Evolutionary conservation across 2,329 filamentous ascomycete genomes (phyloP), one percentile per base, ranked within the genome.

Genomic region (Drechslerella dactyloides): DNA sequence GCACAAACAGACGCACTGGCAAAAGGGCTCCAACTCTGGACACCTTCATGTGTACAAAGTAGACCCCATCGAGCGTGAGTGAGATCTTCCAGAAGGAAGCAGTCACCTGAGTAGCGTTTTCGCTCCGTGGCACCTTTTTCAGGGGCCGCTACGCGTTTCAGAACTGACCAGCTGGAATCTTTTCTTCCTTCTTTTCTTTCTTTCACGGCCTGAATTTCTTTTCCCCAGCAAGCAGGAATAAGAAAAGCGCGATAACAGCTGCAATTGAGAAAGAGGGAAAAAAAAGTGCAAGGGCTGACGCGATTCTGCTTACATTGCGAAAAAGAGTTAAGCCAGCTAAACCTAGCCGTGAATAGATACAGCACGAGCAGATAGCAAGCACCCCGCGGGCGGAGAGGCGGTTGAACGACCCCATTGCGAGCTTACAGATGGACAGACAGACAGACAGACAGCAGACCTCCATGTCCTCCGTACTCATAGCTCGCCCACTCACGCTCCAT

Each of bases 21-120:
- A 52, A 33, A 56, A 60, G 59, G 63, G 61, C 58, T 44, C 40
- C 44, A 23, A 48, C 17, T 48, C 5, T 48, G 44, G 17, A 48
- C 19, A 19, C 19, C 19, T 10, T 15, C 40, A 44, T n/a, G 5
- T 44, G 4, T n/a, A 44, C 40, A n/a, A n/a, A n/a, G n/a, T n/a
- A n/a, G n/a, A n/a, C n/a, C n/a, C 17, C 42, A 63, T 63, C 54
- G 57, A 58, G 58, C 50, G 46, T 61, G 60, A 50, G 64, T 61
- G 57, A 61, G 59, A 63, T 63, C 59, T 63, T 63, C 59, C 59
- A 63, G 59, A 63, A 63, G 59, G 59, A 63, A 68, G 44, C 13
- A 63, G 65, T 69, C 65, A 69, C 65, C 65, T 69, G 65, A 69
- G 65, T 62, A 33, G 58, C 56, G 57, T 59, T 69, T 69, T 54